Conservation (phyloP, 768 basidiomycete species). For the Hygrocybe punicea region DNA sequence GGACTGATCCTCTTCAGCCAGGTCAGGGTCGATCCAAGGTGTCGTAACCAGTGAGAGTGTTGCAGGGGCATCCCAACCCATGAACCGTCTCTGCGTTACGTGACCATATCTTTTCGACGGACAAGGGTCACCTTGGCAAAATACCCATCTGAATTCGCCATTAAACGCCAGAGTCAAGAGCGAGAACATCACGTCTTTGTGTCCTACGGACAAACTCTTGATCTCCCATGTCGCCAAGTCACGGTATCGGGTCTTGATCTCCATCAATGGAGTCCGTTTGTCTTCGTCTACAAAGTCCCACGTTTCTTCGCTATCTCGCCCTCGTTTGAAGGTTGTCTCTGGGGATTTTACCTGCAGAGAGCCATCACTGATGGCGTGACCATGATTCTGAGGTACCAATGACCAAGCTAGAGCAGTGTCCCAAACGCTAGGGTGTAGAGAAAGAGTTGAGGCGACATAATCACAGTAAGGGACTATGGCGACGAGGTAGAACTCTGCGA, state of each 20-base stretch:
- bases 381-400: not conserved
- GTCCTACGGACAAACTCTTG: slow-evolving; percentile 3
- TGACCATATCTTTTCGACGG: not conserved
- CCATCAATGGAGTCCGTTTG: not conserved
- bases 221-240: slow-evolving; percentile 7
- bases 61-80: no score
- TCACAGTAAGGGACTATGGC: not conserved
- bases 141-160: not conserved
- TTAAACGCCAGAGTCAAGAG: not conserved
- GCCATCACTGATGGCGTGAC: not conserved
- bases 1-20: no score
- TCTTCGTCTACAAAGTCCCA: not conserved
- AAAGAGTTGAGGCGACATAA: slow-evolving; percentile 3
- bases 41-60: no score
- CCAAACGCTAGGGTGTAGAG: not conserved
- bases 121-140: not conserved
- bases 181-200: not conserved
- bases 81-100: no score
- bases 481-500: not conserved
- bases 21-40: no score
- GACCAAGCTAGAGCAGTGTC: not conserved
- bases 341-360: not conserved
- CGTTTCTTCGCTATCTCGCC: not conserved
- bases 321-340: not conserved
- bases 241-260: not conserved